Percentiles rank a stretch among this genome's conserved stretches.
Evolutionary conservation across 148 eudicot genomes (phyloP).

Genomic region (Fagopyrum tataricum): DNA sequence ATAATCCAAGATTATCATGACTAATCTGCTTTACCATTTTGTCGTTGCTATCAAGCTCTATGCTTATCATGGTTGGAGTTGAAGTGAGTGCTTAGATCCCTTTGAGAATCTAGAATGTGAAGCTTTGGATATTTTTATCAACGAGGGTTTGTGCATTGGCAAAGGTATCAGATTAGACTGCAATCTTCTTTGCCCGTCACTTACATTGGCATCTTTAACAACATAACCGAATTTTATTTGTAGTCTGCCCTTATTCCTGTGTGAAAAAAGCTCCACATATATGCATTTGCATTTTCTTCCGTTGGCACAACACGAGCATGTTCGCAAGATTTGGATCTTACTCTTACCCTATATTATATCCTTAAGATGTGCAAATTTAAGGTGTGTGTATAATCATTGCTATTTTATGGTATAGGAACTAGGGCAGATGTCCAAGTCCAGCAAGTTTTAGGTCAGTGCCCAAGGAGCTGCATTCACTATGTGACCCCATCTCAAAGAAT

Average conservation of each 20-base stretch:
- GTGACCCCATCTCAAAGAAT: conserved; percentile 93
- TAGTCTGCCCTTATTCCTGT: conserved; percentile 95
- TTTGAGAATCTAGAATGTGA: conserved; percentile 89
- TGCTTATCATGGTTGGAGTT: conserved; percentile 12
- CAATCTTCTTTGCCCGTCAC: too few species aligned
- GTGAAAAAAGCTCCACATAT: conserved; percentile 80
- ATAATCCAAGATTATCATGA: too few species aligned
- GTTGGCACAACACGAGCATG: conserved; percentile 73
- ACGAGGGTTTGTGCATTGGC: conserved; percentile 72
- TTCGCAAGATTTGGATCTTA: conserved; percentile 73
- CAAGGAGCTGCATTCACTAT: conserved; percentile 87
- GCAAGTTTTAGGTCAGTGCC: conserved; percentile 82
- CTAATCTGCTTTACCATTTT: background rate
- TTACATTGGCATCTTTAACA: too few species aligned
- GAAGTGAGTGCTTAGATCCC: conserved; percentile 88
- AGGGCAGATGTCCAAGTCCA: conserved; percentile 69
- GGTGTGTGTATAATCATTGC: background rate
- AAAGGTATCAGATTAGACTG: conserved; percentile 69
- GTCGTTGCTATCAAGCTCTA: background rate
- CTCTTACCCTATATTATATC: conserved; percentile 8
- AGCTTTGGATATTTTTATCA: conserved; percentile 80
- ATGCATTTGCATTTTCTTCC: conserved; percentile 61
- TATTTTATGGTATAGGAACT: conserved; percentile 30
- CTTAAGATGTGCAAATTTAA: background rate
- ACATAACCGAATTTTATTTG: background rate